phyloP scores from a whole-genome alignment of 176 grass and related monocot species.

The Musa troglodytarum region DNA sequence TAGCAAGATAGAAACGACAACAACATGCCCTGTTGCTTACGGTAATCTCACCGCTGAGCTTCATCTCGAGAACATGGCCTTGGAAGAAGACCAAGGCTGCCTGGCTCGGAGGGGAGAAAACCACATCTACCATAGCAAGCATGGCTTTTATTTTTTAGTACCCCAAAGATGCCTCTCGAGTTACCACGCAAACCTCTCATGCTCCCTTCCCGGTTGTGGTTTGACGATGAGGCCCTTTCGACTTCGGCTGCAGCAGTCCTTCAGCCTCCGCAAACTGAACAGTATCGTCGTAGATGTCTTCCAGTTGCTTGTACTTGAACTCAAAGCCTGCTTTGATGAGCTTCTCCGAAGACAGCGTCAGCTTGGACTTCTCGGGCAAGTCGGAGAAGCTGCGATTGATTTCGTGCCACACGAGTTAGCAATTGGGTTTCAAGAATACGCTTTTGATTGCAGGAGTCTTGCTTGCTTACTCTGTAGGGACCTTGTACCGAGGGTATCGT shows the following conservation, averaged over 20 bases:
- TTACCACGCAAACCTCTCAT: no score
- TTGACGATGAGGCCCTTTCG: neutral
- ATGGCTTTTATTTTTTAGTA: no score
- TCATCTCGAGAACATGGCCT: no score
- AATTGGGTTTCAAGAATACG: neutral
- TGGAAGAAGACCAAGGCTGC: no score
- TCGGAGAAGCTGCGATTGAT: conserved; percentile 32
- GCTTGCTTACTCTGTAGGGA: conserved; percentile 28
- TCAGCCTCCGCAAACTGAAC: conserved; percentile 34
- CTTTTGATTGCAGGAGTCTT: neutral
- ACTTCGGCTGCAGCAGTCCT: conserved; percentile 20
- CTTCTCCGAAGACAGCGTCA: conserved; percentile 38
- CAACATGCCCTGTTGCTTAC: no score
- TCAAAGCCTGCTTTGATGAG: conserved; percentile 38
- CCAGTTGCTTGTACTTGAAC: conserved; percentile 35
- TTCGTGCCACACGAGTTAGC: neutral
- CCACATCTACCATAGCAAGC: no score
- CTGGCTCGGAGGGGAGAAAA: no score
- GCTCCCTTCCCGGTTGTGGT: no score
- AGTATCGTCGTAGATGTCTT: conserved; percentile 28
- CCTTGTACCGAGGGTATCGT: conserved; percentile 52
- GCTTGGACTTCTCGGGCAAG: conserved; percentile 27
- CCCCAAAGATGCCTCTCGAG: no score
- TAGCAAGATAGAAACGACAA: no score
- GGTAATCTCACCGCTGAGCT: no score